Evolutionary conservation across 345 rosid genomes (phyloP).

Genomic region (Camelina neglecta): DNA sequence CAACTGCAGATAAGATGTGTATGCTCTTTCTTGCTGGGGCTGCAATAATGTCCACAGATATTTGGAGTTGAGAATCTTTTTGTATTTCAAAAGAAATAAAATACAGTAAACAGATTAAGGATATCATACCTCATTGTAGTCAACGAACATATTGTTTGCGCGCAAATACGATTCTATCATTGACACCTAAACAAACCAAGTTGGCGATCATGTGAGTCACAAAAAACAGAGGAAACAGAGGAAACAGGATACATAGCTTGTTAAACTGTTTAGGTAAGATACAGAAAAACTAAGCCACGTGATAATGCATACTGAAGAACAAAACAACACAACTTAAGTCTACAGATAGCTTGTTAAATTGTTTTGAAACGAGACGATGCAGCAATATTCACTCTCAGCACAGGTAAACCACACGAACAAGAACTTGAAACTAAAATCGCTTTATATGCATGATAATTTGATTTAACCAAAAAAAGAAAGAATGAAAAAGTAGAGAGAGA

Average conservation of each 20-base stretch:
- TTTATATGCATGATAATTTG: conserved; percentile 1
- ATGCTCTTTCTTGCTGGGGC: conserved; percentile 75
- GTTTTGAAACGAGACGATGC: background rate
- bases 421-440: too few species aligned
- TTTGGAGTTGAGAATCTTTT: conserved; percentile 5
- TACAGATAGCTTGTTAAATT: background rate
- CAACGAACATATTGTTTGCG: conserved; percentile 88
- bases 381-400: conserved; percentile 6
- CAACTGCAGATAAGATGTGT: conserved; percentile 76
- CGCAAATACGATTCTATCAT: conserved; percentile 86
- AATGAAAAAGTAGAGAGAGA: conserved; percentile 20
- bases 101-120: conserved; percentile 5
- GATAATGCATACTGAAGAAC: conserved; percentile 1
- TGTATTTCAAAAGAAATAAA: conserved; percentile 5
- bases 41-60: conserved; percentile 38
- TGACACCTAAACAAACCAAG: conserved; percentile 53
- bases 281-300: background rate
- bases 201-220: conserved; percentile 16
- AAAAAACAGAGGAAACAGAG: conserved; percentile 24
- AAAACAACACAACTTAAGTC: conserved; percentile 10
- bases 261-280: background rate
- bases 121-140: conserved; percentile 70
- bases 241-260: background rate
- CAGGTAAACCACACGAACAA: conserved; percentile 8
- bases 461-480: background rate